Evolutionary conservation across 108 stramenopile genomes (phyloP).

Genomic region (Stephanodiscus triporus): DNA sequence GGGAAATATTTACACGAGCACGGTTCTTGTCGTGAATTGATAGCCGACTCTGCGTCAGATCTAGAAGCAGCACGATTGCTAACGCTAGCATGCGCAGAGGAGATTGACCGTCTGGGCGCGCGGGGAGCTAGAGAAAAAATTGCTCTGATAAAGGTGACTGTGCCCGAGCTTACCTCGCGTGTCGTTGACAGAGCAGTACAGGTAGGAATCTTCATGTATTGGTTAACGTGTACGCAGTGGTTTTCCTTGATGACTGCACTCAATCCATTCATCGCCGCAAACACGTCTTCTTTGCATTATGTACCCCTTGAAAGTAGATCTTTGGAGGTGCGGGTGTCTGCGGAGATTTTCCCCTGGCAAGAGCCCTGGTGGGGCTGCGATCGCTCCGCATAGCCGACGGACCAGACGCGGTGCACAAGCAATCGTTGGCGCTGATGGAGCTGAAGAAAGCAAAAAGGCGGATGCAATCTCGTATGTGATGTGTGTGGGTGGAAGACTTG

Average conservation of each 20-base stretch:
- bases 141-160: slow-evolving; percentile 88
- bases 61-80: slow-evolving; percentile 80
- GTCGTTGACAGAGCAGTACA: slow-evolving; percentile 94
- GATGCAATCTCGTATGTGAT: slow-evolving; percentile 15
- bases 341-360: slow-evolving; percentile 76
- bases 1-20: slow-evolving; percentile 80
- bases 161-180: slow-evolving; percentile 68
- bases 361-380: slow-evolving; percentile 80
- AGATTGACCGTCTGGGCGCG: slow-evolving; percentile 72
- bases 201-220: slow-evolving; percentile 22
- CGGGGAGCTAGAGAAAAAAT: slow-evolving; percentile 71
- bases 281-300: slow-evolving; percentile 5
- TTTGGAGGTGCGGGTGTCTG: slow-evolving; percentile 93
- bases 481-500: neutral
- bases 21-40: slow-evolving; percentile 76
- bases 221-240: neutral
- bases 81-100: slow-evolving; percentile 72
- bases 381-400: slow-evolving; percentile 95
- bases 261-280: slow-evolving; percentile 27
- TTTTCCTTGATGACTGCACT: slow-evolving; percentile 2
- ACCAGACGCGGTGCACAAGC: slow-evolving; percentile 94
- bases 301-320: slow-evolving; percentile 50
- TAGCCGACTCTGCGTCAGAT: slow-evolving; percentile 83
- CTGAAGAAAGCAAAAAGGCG: slow-evolving; percentile 10
- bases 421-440: slow-evolving; percentile 73